Evolutionary conservation across 2,329 filamentous ascomycete species (phyloP).

Genomic region (Corinectria fuckeliana): DNA sequence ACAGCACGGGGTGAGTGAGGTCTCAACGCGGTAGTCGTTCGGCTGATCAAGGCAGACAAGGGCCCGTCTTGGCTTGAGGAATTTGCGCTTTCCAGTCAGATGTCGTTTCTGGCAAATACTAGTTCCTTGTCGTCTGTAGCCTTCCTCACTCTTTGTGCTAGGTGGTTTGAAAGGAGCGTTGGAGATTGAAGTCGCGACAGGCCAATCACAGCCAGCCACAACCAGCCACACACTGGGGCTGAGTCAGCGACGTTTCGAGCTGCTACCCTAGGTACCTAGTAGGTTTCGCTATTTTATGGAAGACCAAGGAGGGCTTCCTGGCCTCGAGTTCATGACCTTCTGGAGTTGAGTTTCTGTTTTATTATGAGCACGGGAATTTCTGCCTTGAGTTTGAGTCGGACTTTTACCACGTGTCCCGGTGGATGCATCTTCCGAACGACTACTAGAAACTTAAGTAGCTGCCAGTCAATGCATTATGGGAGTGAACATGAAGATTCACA

Average conservation of each 20-base stretch:
- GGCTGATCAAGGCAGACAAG: neutral
- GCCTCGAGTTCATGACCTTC: neutral
- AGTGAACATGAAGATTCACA: no score
- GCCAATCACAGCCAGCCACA: slow-evolving; percentile 8
- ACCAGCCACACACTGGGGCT: neutral
- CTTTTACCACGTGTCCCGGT: no score
- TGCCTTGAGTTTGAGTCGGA: no score
- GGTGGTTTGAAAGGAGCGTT: slow-evolving; percentile 5
- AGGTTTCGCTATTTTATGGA: neutral
- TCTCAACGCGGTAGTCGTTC: neutral
- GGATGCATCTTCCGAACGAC: no score
- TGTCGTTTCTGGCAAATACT: neutral
- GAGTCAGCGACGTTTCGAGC: slow-evolving; percentile 13
- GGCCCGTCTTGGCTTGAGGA: neutral
- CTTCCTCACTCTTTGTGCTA: slow-evolving; percentile 1
- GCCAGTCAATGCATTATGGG: no score
- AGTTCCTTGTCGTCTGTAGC: slow-evolving; percentile 2
- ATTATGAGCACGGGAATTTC: no score
- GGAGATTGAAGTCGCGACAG: neutral
- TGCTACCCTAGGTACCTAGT: neutral
- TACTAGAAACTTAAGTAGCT: no score
- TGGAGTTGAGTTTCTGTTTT: neutral
- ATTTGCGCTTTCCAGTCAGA: neutral
- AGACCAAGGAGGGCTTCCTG: neutral
- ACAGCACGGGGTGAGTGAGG: neutral